phyloP scores from a whole-genome alignment of 371 early-diverging fungal genomes.

The Actinomortierella wolfii region DNA sequence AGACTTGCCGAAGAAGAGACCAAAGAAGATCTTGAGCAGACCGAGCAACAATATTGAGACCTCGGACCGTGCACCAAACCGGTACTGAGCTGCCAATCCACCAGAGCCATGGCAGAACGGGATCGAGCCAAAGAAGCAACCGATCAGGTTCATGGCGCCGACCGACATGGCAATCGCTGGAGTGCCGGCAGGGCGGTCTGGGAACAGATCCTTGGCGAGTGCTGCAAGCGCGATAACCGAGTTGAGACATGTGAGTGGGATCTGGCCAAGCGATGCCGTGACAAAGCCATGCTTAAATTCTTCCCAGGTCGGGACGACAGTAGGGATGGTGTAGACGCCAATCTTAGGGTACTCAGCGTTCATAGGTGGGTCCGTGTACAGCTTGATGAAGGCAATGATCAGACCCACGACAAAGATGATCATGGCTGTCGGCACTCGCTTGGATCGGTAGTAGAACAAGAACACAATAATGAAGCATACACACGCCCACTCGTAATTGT shows the following conservation, averaged over 20 bases:
- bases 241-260: conserved; percentile 83
- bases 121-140: conserved; percentile 86
- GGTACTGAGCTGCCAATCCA: conserved; percentile 91
- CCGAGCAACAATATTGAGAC: conserved; percentile 82
- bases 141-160: conserved; percentile 85
- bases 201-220: conserved; percentile 84
- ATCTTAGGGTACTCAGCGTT: conserved; percentile 48
- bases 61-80: conserved; percentile 89
- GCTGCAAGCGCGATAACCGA: conserved; percentile 84
- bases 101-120: conserved; percentile 90
- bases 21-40: conserved; percentile 71
- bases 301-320: conserved; percentile 62
- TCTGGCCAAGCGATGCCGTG: conserved; percentile 86
- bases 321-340: conserved; percentile 65
- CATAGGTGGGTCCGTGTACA: conserved; percentile 28
- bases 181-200: conserved; percentile 62
- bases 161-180: conserved; percentile 69
- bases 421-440: conserved; percentile 74
- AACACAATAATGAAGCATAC: conserved; percentile 72
- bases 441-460: conserved; percentile 62
- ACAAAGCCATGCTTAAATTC: conserved; percentile 76
- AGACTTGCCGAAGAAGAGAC: conserved; percentile 81
- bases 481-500: conserved; percentile 79
- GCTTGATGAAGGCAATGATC: conserved; percentile 63
- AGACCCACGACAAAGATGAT: conserved; percentile 77